Evolutionary conservation across 2,329 filamentous ascomycete species (phyloP), one percentile per base, ranked within the genome.

Genomic region (Trichoderma afroharzianum): DNA sequence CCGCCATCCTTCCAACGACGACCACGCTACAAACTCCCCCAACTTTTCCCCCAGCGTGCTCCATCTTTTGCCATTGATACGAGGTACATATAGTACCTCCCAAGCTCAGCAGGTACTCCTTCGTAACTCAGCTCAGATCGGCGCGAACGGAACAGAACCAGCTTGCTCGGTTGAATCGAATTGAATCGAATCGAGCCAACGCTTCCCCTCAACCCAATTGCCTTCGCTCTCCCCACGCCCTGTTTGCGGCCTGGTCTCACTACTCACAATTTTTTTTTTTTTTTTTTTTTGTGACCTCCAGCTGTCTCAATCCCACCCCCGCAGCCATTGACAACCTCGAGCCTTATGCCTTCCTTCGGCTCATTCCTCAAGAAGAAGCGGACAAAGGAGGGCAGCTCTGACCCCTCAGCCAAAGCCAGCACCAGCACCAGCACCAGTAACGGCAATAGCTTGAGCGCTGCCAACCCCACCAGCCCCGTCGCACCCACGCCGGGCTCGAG

Each of bases 331-430:
- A 47, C 57, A 64, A 73, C 47, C 1, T 59, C 57, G 21, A 69
- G 70, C 74, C 81, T 79, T 80, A 98, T 99, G 96, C 96, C 95
- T 91, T 93, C 90, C 83, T 89, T 98, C 87, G 94, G 93, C 86
- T 93, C 94, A 83, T 94, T 98, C 81, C 90, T 98, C 81, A 98
- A 98, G 89, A 98, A 97, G 90, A 97, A 97, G 89, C 92, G 94
- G 89, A 97, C 94, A 85, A 97, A 94, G 90, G 94, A 98, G 86
- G 92, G 90, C 80, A 89, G 91, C 80, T 87, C 89, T 81, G 90
- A 93, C 81, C 88, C 87, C 77, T 89, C 90, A 78, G 86, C 87
- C 76, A 68, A 66, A 55, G 47, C n/a, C n/a, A n/a, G n/a, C n/a
- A n/a, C 39, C 32, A 59, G 32, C 28, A 28, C 36, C 57, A 69